A percentile compares a stretch with the other conserved stretches of the same genome.
Evolutionary conservation across 495 filamentous ascomycete species (phyloP).

Genomic region (Letharia columbiana): DNA sequence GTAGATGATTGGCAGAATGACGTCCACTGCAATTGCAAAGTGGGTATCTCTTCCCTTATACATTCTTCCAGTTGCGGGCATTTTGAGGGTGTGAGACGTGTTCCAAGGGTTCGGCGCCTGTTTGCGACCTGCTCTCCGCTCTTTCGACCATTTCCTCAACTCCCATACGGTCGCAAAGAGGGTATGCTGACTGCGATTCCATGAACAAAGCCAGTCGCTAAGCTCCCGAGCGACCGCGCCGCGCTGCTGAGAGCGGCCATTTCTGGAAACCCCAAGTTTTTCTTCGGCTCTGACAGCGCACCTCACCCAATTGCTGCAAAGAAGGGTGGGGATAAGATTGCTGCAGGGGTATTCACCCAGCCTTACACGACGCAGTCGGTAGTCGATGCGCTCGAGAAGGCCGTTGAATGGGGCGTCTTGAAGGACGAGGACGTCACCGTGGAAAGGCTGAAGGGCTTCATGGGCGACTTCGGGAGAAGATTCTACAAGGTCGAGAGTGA

Average conservation of each 20-base stretch:
- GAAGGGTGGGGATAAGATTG: not conserved
- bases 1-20: no score
- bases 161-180: not conserved
- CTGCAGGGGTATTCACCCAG: not conserved
- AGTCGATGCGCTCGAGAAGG: not conserved
- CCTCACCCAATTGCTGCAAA: not conserved
- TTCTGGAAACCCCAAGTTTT: not conserved
- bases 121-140: no score
- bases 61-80: no score
- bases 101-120: no score
- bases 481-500: not conserved
- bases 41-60: no score
- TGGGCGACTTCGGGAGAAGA: not conserved
- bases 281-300: not conserved
- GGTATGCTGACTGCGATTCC: not conserved
- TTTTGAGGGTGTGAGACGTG: no score
- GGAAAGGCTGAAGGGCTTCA: not conserved
- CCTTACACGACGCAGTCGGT: not conserved
- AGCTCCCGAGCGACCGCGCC: not conserved
- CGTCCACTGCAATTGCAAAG: no score
- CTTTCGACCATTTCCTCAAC: no score
- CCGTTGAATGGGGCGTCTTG: not conserved
- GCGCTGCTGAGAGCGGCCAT: not conserved
- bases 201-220: not conserved
- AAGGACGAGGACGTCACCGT: not conserved